A percentile compares a stretch with the other conserved stretches of the same genome.
Evolutionary conservation across 345 rosid species (phyloP).

Genomic region (Salix purpurea): DNA sequence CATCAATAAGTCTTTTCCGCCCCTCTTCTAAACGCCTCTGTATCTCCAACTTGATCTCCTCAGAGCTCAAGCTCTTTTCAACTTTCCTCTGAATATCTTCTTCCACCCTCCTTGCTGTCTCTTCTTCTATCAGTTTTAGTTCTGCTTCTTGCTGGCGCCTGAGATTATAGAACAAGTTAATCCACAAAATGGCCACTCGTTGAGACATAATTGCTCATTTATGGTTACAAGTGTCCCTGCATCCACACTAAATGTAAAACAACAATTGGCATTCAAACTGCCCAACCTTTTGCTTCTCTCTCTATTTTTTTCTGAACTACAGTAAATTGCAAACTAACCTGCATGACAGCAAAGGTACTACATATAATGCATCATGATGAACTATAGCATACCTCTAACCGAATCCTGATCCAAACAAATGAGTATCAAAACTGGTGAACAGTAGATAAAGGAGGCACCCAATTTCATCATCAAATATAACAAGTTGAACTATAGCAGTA

Average conservation of each 20-base stretch:
- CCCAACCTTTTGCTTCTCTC: constrained; percentile 10
- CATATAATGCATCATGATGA: constrained; percentile 40
- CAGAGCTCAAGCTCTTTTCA: constrained; percentile 70
- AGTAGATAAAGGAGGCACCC: constrained; percentile 58
- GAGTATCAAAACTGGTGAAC: constrained; percentile 73
- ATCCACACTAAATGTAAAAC: constrained; percentile 30
- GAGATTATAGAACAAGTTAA: constrained; percentile 34
- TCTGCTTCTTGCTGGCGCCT: constrained; percentile 97
- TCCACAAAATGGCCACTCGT: constrained; percentile 25
- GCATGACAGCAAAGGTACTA: constrained; percentile 53
- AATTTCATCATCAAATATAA: constrained; percentile 68
- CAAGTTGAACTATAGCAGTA: constrained; percentile 68
- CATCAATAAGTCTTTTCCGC: constrained; percentile 56
- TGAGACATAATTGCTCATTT: constrained; percentile 6
- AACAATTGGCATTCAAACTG: constrained; percentile 17
- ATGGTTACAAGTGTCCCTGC: constrained; percentile 32
- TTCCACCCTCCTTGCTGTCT: constrained; percentile 80
- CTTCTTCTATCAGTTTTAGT: constrained; percentile 82
- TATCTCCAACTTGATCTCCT: constrained; percentile 65
- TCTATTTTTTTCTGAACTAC: constrained; percentile 24
- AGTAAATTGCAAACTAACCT: constrained; percentile 58
- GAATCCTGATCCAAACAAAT: constrained; percentile 79
- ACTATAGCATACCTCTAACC: constrained; percentile 77
- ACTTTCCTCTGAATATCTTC: constrained; percentile 70
- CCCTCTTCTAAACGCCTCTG: constrained; percentile 69